Percentiles rank a stretch among this genome's conserved stretches.
Evolutionary conservation across 108 stramenopile species (phyloP).

Genomic region (Cyclostephanos tholiformis): DNA sequence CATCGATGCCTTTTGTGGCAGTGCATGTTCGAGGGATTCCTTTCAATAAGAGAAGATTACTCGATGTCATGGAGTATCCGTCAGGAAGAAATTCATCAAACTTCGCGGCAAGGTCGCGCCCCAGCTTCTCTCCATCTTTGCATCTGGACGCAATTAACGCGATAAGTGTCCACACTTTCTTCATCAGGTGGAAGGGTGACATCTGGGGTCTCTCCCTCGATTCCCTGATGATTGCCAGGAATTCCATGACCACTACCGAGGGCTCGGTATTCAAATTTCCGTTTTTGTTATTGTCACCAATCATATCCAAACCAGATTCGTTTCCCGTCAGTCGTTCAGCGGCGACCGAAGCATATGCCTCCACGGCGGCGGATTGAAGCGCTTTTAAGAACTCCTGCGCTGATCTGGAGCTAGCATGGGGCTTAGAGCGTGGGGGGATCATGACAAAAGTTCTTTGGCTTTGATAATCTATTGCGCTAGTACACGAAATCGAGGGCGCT

Average conservation of each 20-base stretch:
- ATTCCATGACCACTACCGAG: conserved; percentile 6
- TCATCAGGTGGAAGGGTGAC: conserved; percentile 10
- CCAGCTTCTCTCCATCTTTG: conserved; percentile 6
- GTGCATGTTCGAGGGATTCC: neutral
- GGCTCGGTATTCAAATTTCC: neutral
- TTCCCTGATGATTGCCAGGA: conserved; percentile 22
- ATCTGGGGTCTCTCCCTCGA: conserved; percentile 10
- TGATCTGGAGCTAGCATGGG: conserved; percentile 7
- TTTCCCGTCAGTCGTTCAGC: neutral
- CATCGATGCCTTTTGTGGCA: neutral
- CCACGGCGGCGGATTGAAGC: conserved; percentile 13
- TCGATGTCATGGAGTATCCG: conserved; percentile 35
- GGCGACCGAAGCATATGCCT: conserved; percentile 3
- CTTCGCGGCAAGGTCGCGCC: conserved; percentile 6
- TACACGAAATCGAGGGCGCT: neutral
- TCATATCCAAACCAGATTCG: too few species aligned
- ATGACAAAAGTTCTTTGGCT: neutral
- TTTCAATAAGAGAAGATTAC: conserved; percentile 10
- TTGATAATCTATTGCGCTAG: neutral
- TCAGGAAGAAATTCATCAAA: conserved; percentile 34
- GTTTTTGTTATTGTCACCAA: neutral
- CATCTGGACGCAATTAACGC: neutral
- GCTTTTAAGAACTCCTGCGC: conserved; percentile 17
- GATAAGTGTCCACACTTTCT: conserved; percentile 24
- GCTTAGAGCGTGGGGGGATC: conserved; percentile 22